Evolutionary conservation across 2,329 filamentous ascomycete genomes (phyloP).

Genomic region (Colletotrichum endophyticum): DNA sequence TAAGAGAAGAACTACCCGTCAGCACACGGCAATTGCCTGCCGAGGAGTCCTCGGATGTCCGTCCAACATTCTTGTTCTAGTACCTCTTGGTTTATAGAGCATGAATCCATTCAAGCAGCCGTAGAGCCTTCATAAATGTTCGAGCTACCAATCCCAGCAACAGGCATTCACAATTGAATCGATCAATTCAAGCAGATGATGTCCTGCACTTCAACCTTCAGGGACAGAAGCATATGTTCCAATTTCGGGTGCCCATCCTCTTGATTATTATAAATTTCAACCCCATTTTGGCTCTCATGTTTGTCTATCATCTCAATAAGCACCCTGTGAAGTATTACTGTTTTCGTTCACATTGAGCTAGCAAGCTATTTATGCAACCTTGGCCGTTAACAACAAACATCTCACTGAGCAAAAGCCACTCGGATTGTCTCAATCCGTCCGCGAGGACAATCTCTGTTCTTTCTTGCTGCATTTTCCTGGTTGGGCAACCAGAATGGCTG

Average conservation of each 20-base stretch:
- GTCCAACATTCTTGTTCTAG: not conserved
- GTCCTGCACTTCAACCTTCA: not conserved
- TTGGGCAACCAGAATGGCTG: not conserved
- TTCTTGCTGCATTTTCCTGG: not conserved
- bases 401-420: rapidly evolving
- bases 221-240: not conserved
- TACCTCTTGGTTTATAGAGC: not conserved
- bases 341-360: no score
- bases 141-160: not conserved
- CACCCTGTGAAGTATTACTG: no score
- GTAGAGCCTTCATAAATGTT: not conserved
- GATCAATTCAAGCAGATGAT: not conserved
- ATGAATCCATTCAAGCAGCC: not conserved
- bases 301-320: no score
- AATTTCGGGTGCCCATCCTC: not conserved
- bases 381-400: rapidly evolving
- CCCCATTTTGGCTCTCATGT: no score
- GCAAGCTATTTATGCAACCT: not conserved
- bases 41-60: not conserved
- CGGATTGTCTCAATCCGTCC: not conserved
- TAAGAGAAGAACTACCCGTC: not conserved
- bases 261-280: not conserved
- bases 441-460: rapidly evolving
- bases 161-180: not conserved
- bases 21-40: rapidly evolving